phyloP scores from a whole-genome alignment of 306 rosid genomes.

The Medicago truncatula region MtrunA17r5.0-ANR NC_053044.1:41844001-41844500 shows the following conservation, averaged over 20 bases:
- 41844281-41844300: conserved; percentile 99
- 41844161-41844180: conserved; percentile 98
- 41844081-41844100: too few relatives aligned
- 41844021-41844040: too few relatives aligned
- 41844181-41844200: conserved; percentile 98
- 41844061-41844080: too few relatives aligned
- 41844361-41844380: too few relatives aligned
- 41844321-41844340: background rate
- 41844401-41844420: background rate
- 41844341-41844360: too few relatives aligned
- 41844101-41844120: too few relatives aligned
- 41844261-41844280: conserved; percentile 99
- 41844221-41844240: conserved; percentile 99
- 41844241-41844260: conserved; percentile 99
- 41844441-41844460: conserved; percentile 36
- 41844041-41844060: too few relatives aligned
- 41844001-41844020: too few relatives aligned
- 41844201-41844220: conserved; percentile 97
- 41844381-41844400: too few relatives aligned
- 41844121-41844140: conserved; percentile 78
- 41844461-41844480: background rate
- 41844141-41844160: conserved; percentile 98
- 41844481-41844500: conserved; percentile 50
- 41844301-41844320: conserved; percentile 95
- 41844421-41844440: conserved; percentile 44